These are phyloP conservation scores for Suillus ampliporus DNA, from an alignment of 768 basidiomycete species.

Conservation along the genomic window DNA sequence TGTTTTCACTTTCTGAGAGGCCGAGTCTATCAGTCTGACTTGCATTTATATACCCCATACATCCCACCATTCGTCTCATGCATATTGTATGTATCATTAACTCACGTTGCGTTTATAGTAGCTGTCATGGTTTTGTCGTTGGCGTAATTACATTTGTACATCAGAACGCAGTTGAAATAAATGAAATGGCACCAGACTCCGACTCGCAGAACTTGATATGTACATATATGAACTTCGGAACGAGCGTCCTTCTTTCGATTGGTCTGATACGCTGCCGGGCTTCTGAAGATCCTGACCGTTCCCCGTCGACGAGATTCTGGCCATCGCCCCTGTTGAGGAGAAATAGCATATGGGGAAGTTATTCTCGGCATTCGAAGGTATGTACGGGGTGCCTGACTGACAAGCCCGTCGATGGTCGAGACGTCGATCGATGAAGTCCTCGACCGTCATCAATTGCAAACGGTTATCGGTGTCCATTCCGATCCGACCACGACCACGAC, in stretches of 20 bases:
- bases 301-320: not conserved
- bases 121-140: conserved; percentile 6
- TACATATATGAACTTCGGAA: too few relatives aligned
- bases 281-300: not conserved
- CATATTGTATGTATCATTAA: conserved; percentile 13
- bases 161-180: not conserved
- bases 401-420: not conserved
- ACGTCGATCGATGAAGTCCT: not conserved
- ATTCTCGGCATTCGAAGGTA: conserved; percentile 4
- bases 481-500: conserved; percentile 2
- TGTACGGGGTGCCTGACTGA: not conserved
- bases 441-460: conserved; percentile 7
- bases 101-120: conserved; percentile 10
- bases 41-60: conserved; percentile 5
- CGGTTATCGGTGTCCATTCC: not conserved
- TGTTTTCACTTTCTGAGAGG: conserved; percentile 26
- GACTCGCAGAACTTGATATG: conserved; percentile 7
- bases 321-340: not conserved
- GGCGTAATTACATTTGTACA: conserved; percentile 12
- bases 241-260: too few relatives aligned
- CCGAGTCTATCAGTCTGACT: conserved; percentile 1
- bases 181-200: not conserved
- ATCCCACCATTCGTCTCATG: conserved; percentile 2
- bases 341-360: not conserved
- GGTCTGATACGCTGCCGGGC: not conserved